These are phyloP conservation scores for Naganishia sp. DNA, from an alignment of 1,284 basidiomycete species.

Conservation along the genomic window DNA sequence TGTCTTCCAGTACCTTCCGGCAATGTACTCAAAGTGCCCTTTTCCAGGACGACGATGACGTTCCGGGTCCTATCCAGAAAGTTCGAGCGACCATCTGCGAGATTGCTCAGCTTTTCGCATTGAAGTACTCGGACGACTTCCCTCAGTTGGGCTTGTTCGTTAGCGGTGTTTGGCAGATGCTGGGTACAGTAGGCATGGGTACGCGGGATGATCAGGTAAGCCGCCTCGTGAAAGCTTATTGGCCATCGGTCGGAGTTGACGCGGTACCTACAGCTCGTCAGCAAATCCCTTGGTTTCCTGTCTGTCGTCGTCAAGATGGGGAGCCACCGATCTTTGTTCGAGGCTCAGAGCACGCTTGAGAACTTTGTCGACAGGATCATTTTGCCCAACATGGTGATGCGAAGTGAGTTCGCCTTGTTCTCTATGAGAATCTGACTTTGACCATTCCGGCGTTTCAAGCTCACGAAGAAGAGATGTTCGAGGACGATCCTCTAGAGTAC, in stretches of 20 bases:
- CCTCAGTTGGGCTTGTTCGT: constrained; percentile 79
- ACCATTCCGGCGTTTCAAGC: constrained; percentile 51
- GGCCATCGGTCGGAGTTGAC: too few relatives aligned
- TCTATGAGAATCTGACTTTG: background rate
- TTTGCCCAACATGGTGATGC: constrained; percentile 84
- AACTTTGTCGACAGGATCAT: constrained; percentile 87
- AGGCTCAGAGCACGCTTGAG: constrained; percentile 69
- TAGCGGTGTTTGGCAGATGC: constrained; percentile 87
- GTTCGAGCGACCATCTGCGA: constrained; percentile 89
- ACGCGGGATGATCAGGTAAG: constrained; percentile 73
- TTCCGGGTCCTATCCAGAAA: constrained; percentile 77
- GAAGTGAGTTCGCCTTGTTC: constrained; percentile 55
- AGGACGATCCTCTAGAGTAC: constrained; percentile 95
- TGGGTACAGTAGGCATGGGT: constrained; percentile 66
- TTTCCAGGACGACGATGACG: constrained; percentile 75
- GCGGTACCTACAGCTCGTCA: constrained; percentile 78
- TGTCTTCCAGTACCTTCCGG: constrained; percentile 37
- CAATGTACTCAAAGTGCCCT: background rate
- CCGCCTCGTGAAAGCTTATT: too few relatives aligned
- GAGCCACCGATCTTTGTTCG: constrained; percentile 67
- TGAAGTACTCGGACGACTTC: constrained; percentile 87
- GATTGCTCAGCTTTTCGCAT: constrained; percentile 88
- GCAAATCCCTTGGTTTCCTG: constrained; percentile 89
- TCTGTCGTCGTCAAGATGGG: constrained; percentile 88
- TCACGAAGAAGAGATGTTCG: constrained; percentile 92